These are phyloP conservation scores for Thelonectria olida DNA, from an alignment of 2,329 filamentous ascomycete genomes.

Conservation along the genomic window DNA sequence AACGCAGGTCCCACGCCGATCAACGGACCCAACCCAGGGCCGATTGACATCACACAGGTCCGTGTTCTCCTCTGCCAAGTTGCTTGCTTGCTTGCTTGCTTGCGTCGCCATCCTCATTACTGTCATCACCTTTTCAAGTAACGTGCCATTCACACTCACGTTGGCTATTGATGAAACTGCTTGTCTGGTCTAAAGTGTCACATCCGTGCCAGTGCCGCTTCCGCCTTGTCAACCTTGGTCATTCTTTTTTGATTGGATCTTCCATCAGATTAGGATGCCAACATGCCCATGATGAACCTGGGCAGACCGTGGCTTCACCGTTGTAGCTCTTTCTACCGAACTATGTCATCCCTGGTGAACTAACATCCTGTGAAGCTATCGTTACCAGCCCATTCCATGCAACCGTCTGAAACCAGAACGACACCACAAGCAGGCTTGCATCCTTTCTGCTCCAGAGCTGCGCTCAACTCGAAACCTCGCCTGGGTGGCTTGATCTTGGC, in stretches of 20 bases:
- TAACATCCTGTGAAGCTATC: background rate
- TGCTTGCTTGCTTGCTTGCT: background rate
- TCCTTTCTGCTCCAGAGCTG: background rate
- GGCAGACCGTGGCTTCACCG: background rate
- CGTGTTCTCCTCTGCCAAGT: background rate
- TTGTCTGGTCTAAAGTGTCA: background rate
- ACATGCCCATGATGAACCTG: background rate
- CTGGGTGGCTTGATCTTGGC: background rate
- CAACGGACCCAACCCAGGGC: background rate
- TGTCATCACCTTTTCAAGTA: background rate
- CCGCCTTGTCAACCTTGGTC: background rate
- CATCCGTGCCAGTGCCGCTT: background rate
- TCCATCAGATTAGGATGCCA: background rate
- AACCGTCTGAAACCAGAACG: background rate
- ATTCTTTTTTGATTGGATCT: background rate
- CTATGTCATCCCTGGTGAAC: background rate
- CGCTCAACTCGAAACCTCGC: background rate
- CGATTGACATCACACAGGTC: slow-evolving; percentile 11
- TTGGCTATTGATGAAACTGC: background rate
- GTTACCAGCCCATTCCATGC: background rate
- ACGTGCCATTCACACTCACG: slow-evolving; percentile 5
- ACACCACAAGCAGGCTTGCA: background rate
- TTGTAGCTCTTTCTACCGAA: background rate
- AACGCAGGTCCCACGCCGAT: slow-evolving; percentile 15
- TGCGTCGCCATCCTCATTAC: background rate